A percentile compares a stretch with the other conserved stretches of the same genome.
Conservation (phyloP, 495 filamentous ascomycete species). For the Aspergillus baeticus region DNA sequence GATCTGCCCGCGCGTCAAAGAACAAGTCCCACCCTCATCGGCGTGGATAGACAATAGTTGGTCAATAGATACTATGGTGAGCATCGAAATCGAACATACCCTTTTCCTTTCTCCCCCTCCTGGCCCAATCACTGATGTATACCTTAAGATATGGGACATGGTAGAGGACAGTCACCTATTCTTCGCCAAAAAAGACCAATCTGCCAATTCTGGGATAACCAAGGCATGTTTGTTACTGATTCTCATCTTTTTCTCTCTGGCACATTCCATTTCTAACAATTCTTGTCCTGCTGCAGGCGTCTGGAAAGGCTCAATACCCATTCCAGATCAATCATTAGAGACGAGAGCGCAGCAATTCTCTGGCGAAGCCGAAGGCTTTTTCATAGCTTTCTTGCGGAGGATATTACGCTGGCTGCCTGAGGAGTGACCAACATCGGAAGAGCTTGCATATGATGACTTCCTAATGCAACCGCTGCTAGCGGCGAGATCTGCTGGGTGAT, state of each 20-base stretch:
- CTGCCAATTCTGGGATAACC: constrained; percentile 24
- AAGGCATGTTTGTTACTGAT: constrained; percentile 18
- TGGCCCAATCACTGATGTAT: constrained; percentile 9
- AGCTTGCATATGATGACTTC: constrained; percentile 27
- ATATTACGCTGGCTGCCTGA: constrained; percentile 38
- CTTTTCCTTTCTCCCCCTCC: no score
- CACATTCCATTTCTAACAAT: background rate
- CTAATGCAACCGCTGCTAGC: no score
- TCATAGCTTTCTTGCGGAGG: constrained; percentile 29
- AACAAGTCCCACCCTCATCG: no score
- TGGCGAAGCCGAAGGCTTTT: constrained; percentile 26
- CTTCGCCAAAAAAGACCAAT: constrained; percentile 15
- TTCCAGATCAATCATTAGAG: constrained; percentile 23
- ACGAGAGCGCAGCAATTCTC: constrained; percentile 13
- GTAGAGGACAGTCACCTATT: constrained; percentile 17
- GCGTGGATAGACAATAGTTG: no score
- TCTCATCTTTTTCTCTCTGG: background rate
- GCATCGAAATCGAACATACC: no score
- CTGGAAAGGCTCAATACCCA: constrained; percentile 25
- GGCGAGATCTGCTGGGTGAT: no score
- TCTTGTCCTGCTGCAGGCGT: constrained; percentile 19
- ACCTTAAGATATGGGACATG: constrained; percentile 20
- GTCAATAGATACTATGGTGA: no score
- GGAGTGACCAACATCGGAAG: constrained; percentile 32
- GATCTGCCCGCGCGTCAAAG: no score